Evolutionary conservation across 208 protist genomes (phyloP), one percentile per base, ranked within the genome.

Genomic region (Balamuthia mandrillaris): DNA sequence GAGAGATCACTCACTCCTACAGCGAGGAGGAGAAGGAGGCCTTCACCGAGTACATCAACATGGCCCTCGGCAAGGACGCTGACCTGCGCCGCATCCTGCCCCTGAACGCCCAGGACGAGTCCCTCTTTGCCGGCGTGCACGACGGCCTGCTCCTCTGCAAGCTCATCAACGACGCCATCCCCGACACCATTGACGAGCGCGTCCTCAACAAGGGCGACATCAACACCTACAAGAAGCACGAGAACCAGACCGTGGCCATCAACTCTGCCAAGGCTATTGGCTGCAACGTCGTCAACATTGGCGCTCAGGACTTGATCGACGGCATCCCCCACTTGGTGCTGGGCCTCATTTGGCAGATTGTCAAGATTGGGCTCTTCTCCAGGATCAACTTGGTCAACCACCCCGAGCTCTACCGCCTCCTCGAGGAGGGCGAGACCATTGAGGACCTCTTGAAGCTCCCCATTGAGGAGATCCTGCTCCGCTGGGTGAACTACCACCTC

Each of bases 401-500:
- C 87, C 95, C 95, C 47, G 94, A 94, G 33, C 89, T 96, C 1
- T 70, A 88, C 35, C 78, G 88, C 54, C 86, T 96, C 2, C 87
- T 96, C 27, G 65, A 95, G 52, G 83, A 86, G 27, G 94, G 93
- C 33, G 95, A 96, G 88, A 88, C 85, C 18, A 83, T 96, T 41
- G 86, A 87, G 41, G 92, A 93, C 84, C 68, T 95, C 10, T 42
- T 95, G 12, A 95, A 95, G 85, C 39, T 94, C 5, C 75, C 84
- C 27, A 65, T 88, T 6, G 92, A 95, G 18, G 70, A 94, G 41
- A 93, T 96, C 41, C 87, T 96, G 10, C 74, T 96, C 9, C 88
- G 95, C 51, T 96, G 95, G 95, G 66, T 96, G 44, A 96, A 96
- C 89, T 96, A 94, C 85, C 95, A 96, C 44, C 86, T 96, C 7